Conservation (phyloP, 148 eudicot species). For the Camellia sinensis region DNA sequence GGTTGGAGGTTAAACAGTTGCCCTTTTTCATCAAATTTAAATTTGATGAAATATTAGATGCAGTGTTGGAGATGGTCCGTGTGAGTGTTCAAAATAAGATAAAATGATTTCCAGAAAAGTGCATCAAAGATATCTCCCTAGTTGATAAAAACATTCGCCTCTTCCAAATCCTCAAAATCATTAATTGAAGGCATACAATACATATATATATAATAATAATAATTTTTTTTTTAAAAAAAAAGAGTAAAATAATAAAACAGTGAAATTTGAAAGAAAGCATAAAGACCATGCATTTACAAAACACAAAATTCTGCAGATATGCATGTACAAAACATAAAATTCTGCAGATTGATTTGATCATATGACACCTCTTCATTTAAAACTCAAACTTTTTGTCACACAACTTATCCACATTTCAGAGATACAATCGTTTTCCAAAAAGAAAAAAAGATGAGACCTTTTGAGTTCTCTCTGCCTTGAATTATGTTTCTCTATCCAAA, state of each 20-base stretch:
- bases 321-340: background rate
- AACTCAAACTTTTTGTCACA: background rate
- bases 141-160: background rate
- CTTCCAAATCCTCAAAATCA: background rate
- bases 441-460: background rate
- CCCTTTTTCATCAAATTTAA: too few relatives aligned
- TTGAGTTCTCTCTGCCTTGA: background rate
- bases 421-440: background rate
- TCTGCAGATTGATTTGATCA: background rate
- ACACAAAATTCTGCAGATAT: background rate
- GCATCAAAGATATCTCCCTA: background rate
- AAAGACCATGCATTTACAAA: background rate
- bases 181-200: background rate
- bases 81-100: background rate
- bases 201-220: background rate
- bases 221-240: too few relatives aligned
- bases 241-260: background rate
- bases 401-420: background rate
- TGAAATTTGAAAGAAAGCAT: background rate
- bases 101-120: background rate
- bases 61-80: too few relatives aligned
- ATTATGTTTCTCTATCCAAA: background rate
- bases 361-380: background rate
- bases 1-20: too few relatives aligned
- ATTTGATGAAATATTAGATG: too few relatives aligned